Conservation (phyloP, 129 eudicot species). For the Artemisia annua region DNA sequence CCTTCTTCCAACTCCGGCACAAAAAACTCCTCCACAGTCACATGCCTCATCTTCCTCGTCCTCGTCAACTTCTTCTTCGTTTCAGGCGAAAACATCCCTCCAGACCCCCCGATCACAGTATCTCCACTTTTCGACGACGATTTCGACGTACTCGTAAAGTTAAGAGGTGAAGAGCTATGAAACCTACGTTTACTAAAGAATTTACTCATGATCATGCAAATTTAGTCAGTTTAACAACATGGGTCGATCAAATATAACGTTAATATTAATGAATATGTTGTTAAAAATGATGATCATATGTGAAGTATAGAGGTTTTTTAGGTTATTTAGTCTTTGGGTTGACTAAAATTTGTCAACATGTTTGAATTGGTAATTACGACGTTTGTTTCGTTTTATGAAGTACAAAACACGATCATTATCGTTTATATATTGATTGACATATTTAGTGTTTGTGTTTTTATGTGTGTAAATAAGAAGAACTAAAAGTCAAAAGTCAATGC, state of each 20-base stretch:
- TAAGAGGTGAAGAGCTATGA: conserved; percentile 32
- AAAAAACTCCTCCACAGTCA: conserved; percentile 43
- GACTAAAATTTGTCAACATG: conserved; percentile 30
- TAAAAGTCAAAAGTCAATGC: conserved; percentile 41
- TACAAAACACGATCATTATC: conserved; percentile 27
- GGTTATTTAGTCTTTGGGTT: conserved; percentile 30
- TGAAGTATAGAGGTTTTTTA: not conserved
- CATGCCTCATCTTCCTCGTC: conserved; percentile 50
- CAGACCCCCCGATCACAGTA: conserved; percentile 28
- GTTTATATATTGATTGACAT: not conserved
- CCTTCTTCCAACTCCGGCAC: conserved; percentile 15
- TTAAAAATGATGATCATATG: not conserved
- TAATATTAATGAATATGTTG: not conserved
- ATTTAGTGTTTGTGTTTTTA: not conserved
- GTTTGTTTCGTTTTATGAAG: conserved; percentile 24
- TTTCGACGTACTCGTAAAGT: conserved; percentile 37
- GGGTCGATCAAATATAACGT: not conserved
- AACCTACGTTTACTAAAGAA: conserved; percentile 36
- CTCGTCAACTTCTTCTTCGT: conserved; percentile 51
- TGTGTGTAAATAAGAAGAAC: conserved; percentile 29
- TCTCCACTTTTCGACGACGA: conserved; percentile 32
- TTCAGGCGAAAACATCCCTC: conserved; percentile 28
- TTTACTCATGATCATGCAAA: conserved; percentile 25
- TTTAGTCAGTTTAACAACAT: not conserved
- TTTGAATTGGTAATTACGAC: conserved; percentile 33